These are phyloP conservation scores for Earliella scabrosa DNA, from an alignment of 1,284 basidiomycete species.

Conservation along the genomic window DNA sequence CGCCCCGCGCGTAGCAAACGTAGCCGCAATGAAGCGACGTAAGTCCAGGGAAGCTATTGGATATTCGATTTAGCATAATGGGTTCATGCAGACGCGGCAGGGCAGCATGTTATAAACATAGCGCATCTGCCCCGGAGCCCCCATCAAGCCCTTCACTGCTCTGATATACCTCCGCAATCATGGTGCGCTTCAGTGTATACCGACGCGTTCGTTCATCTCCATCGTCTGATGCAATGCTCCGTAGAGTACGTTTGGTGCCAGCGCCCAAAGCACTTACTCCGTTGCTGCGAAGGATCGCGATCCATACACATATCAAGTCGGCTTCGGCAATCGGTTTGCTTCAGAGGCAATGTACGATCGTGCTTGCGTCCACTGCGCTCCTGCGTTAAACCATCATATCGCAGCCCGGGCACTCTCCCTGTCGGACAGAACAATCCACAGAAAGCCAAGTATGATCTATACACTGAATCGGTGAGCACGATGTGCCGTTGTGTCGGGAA, in stretches of 20 bases:
- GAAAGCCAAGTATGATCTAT: slow-evolving; percentile 63
- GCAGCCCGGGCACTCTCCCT: slow-evolving; percentile 57
- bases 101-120: slow-evolving; percentile 4
- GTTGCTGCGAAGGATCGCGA: slow-evolving; percentile 48
- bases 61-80: slow-evolving; percentile 13
- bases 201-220: too few species aligned
- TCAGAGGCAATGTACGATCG: slow-evolving; percentile 53
- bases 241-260: slow-evolving; percentile 21
- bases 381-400: neutral
- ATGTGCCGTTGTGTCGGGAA: neutral
- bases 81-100: slow-evolving; percentile 8
- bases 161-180: neutral
- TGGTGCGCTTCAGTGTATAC: slow-evolving; percentile 7
- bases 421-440: slow-evolving; percentile 65
- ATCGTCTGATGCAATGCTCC: neutral
- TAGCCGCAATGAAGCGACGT: neutral
- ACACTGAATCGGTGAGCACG: slow-evolving; percentile 55
- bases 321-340: slow-evolving; percentile 57
- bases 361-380: neutral
- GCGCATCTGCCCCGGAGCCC: neutral
- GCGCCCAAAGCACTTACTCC: slow-evolving; percentile 36
- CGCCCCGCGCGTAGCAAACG: slow-evolving; percentile 2
- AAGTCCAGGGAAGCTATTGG: neutral
- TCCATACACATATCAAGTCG: slow-evolving; percentile 61
- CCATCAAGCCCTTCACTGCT: neutral